Conservation (phyloP, 2,329 filamentous ascomycete genomes). For the Chaetomium sp. region DNA sequence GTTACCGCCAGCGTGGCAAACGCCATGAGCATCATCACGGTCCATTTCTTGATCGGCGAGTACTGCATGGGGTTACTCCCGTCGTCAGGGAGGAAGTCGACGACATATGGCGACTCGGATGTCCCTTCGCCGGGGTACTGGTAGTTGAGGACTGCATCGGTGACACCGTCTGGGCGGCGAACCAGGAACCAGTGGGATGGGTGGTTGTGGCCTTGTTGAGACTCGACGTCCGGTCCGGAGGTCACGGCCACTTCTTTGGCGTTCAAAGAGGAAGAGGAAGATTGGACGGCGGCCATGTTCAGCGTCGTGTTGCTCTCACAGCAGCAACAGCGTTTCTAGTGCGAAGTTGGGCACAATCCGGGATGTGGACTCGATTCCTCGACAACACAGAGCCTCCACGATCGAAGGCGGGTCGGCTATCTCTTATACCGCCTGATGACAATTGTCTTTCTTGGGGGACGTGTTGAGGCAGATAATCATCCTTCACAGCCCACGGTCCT, state of each 20-base stretch:
- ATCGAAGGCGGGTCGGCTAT: too few relatives aligned
- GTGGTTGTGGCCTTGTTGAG: constrained; percentile 20
- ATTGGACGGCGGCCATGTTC: constrained; percentile 3
- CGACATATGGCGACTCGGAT: constrained; percentile 58
- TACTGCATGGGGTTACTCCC: constrained; percentile 61
- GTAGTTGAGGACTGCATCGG: constrained; percentile 48
- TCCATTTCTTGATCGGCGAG: constrained; percentile 54
- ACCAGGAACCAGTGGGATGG: constrained; percentile 47
- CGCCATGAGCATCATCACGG: constrained; percentile 55
- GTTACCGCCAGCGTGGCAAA: constrained; percentile 62
- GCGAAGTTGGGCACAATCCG: neutral
- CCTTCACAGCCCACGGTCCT: too few relatives aligned
- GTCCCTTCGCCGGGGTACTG: constrained; percentile 58
- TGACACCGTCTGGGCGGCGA: constrained; percentile 52
- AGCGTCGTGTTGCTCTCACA: neutral
- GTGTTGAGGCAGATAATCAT: too few relatives aligned
- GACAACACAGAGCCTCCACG: too few relatives aligned
- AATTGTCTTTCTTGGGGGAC: too few relatives aligned
- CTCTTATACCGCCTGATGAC: too few relatives aligned
- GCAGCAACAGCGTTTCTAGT: neutral
- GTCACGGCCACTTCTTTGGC: neutral
- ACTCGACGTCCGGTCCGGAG: constrained; percentile 5
- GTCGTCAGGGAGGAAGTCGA: constrained; percentile 62
- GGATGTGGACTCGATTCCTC: too few relatives aligned
- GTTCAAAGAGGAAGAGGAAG: constrained; percentile 6